Conservation (phyloP, 1,284 basidiomycete species). For the Cutaneotrichosporon mucoides region DNA sequence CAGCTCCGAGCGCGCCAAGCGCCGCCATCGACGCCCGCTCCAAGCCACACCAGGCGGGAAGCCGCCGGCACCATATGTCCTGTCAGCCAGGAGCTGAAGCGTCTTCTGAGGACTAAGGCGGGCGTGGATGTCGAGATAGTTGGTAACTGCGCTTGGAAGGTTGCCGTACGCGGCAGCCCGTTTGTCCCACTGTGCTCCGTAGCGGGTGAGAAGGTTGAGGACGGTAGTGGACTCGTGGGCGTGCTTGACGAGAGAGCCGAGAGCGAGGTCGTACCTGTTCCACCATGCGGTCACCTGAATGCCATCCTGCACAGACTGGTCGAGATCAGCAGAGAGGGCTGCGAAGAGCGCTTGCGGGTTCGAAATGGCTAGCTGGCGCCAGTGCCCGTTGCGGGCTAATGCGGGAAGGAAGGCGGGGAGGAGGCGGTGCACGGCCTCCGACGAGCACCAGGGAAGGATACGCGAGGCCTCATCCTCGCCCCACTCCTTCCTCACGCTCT, state of each 20-base stretch:
- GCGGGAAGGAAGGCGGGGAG: not conserved
- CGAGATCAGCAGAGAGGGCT: not conserved
- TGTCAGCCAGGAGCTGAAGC: no score
- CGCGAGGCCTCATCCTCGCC: not conserved
- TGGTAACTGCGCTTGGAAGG: no score
- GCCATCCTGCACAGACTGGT: not conserved
- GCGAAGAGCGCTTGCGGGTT: not conserved
- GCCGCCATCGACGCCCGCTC: not conserved
- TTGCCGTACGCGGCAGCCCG: no score
- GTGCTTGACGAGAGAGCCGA: not conserved
- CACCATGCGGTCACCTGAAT: not conserved
- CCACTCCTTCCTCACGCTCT: not conserved
- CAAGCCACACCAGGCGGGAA: no score
- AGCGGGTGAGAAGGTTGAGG: not conserved
- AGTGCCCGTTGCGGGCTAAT: not conserved
- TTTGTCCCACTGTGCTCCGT: no score
- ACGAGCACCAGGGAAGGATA: not conserved
- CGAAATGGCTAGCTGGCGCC: not conserved
- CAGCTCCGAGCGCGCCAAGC: not conserved
- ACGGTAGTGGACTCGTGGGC: not conserved
- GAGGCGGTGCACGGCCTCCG: not conserved
- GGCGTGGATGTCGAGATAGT: no score
- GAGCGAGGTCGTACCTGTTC: not conserved
- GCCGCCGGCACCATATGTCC: no score
- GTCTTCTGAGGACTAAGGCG: no score